These are phyloP conservation scores for Setaria viridis DNA, from an alignment of 202 grass and related monocot genomes.

Conservation along the genomic window DNA sequence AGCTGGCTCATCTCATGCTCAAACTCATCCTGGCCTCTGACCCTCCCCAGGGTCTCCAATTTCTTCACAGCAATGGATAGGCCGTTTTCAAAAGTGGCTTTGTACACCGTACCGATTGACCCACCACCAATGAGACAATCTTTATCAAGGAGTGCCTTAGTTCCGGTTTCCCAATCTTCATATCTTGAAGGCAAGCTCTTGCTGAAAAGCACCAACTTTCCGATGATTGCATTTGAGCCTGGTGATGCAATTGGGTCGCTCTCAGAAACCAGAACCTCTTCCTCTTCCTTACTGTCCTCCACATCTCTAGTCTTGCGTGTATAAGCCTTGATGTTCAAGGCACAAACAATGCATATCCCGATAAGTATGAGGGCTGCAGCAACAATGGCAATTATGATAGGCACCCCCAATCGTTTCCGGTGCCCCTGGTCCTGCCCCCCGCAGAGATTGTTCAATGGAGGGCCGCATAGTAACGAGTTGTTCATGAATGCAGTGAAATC, in stretches of 20 bases:
- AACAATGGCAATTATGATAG: constrained; percentile 89
- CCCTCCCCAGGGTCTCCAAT: constrained; percentile 81
- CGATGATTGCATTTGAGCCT: constrained; percentile 71
- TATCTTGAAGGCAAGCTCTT: constrained; percentile 95
- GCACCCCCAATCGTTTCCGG: constrained; percentile 47
- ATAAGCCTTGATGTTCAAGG: constrained; percentile 87
- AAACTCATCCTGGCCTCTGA: constrained; percentile 86
- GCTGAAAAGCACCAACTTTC: constrained; percentile 97
- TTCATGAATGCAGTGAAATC: constrained; percentile 58
- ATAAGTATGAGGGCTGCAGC: constrained; percentile 79
- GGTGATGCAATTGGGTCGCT: constrained; percentile 67
- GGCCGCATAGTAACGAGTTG: constrained; percentile 77
- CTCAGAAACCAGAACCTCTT: constrained; percentile 83
- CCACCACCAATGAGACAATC: constrained; percentile 90
- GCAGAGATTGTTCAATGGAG: constrained; percentile 66
- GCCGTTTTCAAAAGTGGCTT: constrained; percentile 85
- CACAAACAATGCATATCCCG: constrained; percentile 79
- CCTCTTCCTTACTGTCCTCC: constrained; percentile 58
- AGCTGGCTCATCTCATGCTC: constrained; percentile 94
- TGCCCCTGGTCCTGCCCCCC: neutral
- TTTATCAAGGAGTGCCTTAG: constrained; percentile 87
- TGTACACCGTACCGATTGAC: constrained; percentile 89
- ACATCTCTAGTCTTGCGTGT: constrained; percentile 44
- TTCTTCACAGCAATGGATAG: constrained; percentile 94
- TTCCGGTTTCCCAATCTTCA: constrained; percentile 94